These are phyloP conservation scores for Syzygium syzygioides DNA, from an alignment of 441 rosid genomes.

Conservation along the genomic window DNA sequence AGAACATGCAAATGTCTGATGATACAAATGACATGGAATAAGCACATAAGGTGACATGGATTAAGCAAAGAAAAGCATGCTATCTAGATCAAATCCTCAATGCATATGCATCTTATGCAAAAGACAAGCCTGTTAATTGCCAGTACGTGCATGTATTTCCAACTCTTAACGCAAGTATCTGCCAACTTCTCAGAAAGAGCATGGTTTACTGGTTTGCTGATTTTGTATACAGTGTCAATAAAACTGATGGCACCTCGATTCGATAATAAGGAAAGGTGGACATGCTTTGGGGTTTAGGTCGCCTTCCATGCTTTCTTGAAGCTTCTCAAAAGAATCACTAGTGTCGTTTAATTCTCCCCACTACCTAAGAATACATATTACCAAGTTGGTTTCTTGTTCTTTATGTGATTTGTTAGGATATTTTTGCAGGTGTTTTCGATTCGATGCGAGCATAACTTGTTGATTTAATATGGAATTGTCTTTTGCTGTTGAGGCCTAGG, in stretches of 20 bases:
- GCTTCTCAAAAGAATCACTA: neutral
- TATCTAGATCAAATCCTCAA: neutral
- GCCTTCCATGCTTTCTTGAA: neutral
- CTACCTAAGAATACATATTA: neutral
- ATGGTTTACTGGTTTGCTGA: neutral
- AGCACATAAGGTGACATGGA: neutral
- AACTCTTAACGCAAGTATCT: neutral
- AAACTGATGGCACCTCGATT: neutral
- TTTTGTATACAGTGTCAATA: neutral
- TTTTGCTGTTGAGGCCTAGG: neutral
- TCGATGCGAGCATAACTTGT: neutral
- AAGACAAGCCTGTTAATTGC: neutral
- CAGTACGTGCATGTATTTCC: neutral
- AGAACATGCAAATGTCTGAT: neutral
- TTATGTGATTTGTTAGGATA: neutral
- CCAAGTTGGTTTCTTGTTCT: neutral
- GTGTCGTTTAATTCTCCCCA: neutral
- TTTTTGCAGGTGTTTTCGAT: neutral
- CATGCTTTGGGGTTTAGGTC: neutral
- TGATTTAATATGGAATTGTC: conserved; percentile 13
- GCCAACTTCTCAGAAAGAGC: neutral
- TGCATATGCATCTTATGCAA: neutral
- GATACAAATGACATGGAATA: neutral
- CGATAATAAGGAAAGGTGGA: neutral
- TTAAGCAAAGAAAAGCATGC: neutral